Percentiles rank a stretch among this genome's conserved stretches.
Evolutionary conservation across 163 green algal species (phyloP).

Genomic region (Trebouxia gelatinosa): DNA sequence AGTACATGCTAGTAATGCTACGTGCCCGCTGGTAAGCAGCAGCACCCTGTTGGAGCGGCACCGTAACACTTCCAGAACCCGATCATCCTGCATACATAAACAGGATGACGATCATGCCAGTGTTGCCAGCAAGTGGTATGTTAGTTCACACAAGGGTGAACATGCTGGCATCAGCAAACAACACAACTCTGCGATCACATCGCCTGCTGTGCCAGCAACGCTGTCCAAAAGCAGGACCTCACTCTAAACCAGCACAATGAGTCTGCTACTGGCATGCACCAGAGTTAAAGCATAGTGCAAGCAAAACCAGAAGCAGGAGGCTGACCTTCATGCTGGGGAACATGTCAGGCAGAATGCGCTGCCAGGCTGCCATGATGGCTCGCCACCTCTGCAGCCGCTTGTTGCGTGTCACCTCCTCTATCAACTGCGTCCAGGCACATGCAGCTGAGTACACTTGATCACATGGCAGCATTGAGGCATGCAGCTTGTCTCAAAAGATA

Average conservation of each 20-base stretch:
- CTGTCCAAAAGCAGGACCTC: background rate
- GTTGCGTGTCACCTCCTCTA: slow-evolving; percentile 25
- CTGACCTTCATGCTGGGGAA: slow-evolving; percentile 20
- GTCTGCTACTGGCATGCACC: background rate
- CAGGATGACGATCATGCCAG: too few relatives aligned
- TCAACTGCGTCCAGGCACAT: too few relatives aligned
- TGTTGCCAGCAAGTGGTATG: background rate
- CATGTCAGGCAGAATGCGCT: slow-evolving; percentile 21
- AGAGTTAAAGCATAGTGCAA: background rate
- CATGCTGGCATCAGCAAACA: background rate
- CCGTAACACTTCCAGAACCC: slow-evolving; percentile 10
- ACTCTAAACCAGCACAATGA: background rate
- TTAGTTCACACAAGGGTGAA: background rate
- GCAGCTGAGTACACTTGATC: too few relatives aligned
- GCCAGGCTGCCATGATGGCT: slow-evolving; percentile 11
- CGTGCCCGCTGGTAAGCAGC: slow-evolving; percentile 19
- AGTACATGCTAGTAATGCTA: background rate
- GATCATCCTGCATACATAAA: slow-evolving; percentile 10
- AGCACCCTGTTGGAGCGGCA: background rate
- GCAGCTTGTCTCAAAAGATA: too few relatives aligned
- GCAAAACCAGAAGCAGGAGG: background rate
- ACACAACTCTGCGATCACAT: background rate
- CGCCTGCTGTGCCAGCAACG: too few relatives aligned
- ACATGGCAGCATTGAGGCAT: too few relatives aligned
- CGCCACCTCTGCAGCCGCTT: background rate